phyloP scores from a whole-genome alignment of 306 rosid genomes.

The Trichosanthes truncata region DNA sequence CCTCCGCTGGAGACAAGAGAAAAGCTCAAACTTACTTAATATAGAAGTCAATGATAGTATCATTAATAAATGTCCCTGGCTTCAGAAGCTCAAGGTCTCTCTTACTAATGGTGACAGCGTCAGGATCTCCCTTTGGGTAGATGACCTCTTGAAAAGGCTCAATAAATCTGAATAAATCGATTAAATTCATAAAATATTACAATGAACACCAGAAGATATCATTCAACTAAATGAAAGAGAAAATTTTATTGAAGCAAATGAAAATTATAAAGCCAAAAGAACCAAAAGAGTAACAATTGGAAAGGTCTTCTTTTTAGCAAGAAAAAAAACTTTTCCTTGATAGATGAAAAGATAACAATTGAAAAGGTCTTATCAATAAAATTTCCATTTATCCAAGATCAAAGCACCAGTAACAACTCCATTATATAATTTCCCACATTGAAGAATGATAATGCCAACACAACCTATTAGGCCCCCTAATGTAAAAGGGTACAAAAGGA shows the following conservation, averaged over 20 bases:
- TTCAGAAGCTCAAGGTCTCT: slow-evolving; percentile 88
- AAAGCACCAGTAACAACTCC: background rate
- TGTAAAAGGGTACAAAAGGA: background rate
- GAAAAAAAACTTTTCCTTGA: background rate
- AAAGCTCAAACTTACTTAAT: slow-evolving; percentile 51
- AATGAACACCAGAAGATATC: background rate
- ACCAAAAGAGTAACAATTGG: background rate
- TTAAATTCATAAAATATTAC: background rate
- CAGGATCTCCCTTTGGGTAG: slow-evolving; percentile 83
- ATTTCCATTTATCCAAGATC: background rate
- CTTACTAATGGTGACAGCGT: slow-evolving; percentile 77
- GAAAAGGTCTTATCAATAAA: background rate
- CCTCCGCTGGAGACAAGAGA: background rate
- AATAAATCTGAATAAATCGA: slow-evolving; percentile 44
- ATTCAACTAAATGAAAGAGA: background rate
- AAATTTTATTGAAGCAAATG: background rate
- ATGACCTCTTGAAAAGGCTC: slow-evolving; percentile 65
- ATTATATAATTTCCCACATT: background rate
- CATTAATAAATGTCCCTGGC: slow-evolving; percentile 79
- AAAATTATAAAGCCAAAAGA: background rate
- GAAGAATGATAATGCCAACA: background rate
- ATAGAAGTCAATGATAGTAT: slow-evolving; percentile 84
- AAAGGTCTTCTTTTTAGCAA: background rate
- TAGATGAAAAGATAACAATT: background rate
- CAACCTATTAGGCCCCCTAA: background rate